Evolutionary conservation across 345 rosid species (phyloP), one percentile per base, ranked within the genome.

Genomic region (Hypericum androsaemum): DNA sequence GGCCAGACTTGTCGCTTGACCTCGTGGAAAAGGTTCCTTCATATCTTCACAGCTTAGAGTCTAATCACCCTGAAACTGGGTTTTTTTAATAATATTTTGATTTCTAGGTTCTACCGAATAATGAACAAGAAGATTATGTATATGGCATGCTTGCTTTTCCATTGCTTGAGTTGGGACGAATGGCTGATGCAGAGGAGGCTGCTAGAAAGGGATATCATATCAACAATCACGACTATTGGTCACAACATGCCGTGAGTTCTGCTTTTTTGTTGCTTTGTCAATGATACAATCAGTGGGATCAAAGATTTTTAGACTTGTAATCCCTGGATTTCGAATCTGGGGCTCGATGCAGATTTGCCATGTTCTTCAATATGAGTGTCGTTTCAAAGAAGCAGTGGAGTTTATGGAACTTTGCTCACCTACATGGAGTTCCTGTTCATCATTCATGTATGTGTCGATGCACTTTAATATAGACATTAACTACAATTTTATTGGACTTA

Each of bases 131-230:
- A 73, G 74, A 75, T 50, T 87, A 78, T 48, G 52, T 87, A 32
- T 78, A 87, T 48, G 95, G 96, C 53, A 78, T 79, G 79, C 88
- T 87, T 77, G 96, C 96, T 5, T 90, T 90, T 63, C 67, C 92
- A 2, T 74, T 87, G 39, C 70, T 90, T 55, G 98, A 90, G 76
- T 84, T 84, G 22, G 95, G 96, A 22, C 81, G 57, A 50, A 80
- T 84, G 79, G 70, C 63, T 39, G 95, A 87, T 61, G 98, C 96
- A 11, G 89, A 74, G 48, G 64, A 64, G 66, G 98, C 95, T 65
- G 88, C 89, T 13, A 77, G 71, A 61, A 87, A 71, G 65, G 96
- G 86, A 60, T 72, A 48, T 66, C 84, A 79, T 69, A 82, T 87
- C 54, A 82, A 80, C 65, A 70, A 69, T 52, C 69, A 78, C 46